Evolutionary conservation across 106 monocot genomes (phyloP).

Genomic region (Chionographis japonica): DNA sequence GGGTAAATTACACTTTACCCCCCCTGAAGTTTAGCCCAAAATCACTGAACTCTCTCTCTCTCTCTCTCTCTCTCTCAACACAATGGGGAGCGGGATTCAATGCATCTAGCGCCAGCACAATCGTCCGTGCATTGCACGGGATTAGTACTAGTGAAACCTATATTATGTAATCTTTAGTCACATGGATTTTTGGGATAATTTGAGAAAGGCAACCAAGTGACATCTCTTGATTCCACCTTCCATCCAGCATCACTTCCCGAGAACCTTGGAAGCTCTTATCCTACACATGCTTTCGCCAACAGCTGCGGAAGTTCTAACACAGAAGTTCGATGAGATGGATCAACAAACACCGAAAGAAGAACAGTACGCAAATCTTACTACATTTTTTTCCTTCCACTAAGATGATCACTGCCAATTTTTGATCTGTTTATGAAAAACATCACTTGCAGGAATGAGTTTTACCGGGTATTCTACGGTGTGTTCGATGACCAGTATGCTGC

Average conservation of each 20-base stretch:
- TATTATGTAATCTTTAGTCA: too few relatives aligned
- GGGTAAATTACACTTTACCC: too few relatives aligned
- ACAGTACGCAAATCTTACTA: slow-evolving; percentile 31
- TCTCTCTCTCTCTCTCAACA: too few relatives aligned
- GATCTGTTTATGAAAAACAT: not conserved
- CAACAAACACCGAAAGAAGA: slow-evolving; percentile 47
- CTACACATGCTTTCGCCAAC: slow-evolving; percentile 63
- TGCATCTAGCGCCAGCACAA: too few relatives aligned
- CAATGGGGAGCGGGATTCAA: too few relatives aligned
- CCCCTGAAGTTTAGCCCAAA: too few relatives aligned
- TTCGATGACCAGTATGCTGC: slow-evolving; percentile 85
- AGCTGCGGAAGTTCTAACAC: slow-evolving; percentile 80
- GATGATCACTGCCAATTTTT: not conserved
- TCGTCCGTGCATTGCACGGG: too few relatives aligned
- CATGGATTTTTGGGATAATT: too few relatives aligned
- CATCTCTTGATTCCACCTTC: not conserved
- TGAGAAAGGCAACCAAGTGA: not conserved
- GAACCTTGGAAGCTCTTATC: slow-evolving; percentile 78
- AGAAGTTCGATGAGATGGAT: slow-evolving; percentile 95
- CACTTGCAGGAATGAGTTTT: slow-evolving; percentile 65
- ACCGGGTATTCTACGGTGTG: slow-evolving; percentile 65
- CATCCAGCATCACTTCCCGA: slow-evolving; percentile 69
- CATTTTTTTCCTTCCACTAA: not conserved
- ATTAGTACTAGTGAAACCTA: too few relatives aligned
- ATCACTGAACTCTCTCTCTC: too few relatives aligned